Percentiles rank a stretch among this genome's conserved stretches.
Conservation (phyloP, 2,329 filamentous ascomycete genomes). For the Fusarium incarnatum region DNA sequence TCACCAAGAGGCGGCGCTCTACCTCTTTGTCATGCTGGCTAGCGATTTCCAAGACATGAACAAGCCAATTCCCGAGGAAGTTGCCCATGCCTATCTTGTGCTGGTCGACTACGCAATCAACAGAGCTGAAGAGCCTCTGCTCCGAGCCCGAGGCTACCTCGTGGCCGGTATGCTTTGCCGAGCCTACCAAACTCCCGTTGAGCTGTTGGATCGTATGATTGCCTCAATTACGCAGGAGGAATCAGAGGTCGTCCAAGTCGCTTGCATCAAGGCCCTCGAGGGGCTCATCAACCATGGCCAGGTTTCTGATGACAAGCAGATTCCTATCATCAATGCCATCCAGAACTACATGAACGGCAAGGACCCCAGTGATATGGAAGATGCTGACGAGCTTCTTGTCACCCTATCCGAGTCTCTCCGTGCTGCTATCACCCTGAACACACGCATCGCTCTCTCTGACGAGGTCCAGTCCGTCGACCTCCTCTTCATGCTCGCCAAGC, state of each 20-base stretch:
- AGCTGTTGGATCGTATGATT: constrained; percentile 78
- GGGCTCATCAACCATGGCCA: constrained; percentile 67
- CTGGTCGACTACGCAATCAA: constrained; percentile 83
- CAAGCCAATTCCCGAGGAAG: constrained; percentile 74
- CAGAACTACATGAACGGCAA: constrained; percentile 81
- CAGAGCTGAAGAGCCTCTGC: constrained; percentile 75
- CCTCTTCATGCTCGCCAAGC: constrained; percentile 88
- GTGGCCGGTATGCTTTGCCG: constrained; percentile 84
- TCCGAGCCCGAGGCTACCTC: constrained; percentile 88
- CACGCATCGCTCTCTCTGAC: constrained; percentile 76
- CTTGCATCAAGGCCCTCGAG: constrained; percentile 89
- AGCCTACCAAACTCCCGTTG: constrained; percentile 71
- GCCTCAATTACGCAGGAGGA: constrained; percentile 79
- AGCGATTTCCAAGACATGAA: constrained; percentile 85
- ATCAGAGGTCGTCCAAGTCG: constrained; percentile 90
- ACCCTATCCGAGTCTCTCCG: constrained; percentile 89
- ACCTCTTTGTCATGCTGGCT: constrained; percentile 84
- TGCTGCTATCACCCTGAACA: constrained; percentile 83
- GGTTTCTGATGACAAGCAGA: constrained; percentile 68
- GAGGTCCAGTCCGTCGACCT: constrained; percentile 81
- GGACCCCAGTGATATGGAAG: constrained; percentile 84
- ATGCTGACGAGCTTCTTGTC: constrained; percentile 91
- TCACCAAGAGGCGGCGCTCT: constrained; percentile 83
- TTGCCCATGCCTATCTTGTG: constrained; percentile 80
- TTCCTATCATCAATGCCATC: constrained; percentile 70